A percentile compares a stretch with the other conserved stretches of the same genome.
Conservation (phyloP, 2,329 filamentous ascomycete species). For the Tricladium varicosporioides region DNA sequence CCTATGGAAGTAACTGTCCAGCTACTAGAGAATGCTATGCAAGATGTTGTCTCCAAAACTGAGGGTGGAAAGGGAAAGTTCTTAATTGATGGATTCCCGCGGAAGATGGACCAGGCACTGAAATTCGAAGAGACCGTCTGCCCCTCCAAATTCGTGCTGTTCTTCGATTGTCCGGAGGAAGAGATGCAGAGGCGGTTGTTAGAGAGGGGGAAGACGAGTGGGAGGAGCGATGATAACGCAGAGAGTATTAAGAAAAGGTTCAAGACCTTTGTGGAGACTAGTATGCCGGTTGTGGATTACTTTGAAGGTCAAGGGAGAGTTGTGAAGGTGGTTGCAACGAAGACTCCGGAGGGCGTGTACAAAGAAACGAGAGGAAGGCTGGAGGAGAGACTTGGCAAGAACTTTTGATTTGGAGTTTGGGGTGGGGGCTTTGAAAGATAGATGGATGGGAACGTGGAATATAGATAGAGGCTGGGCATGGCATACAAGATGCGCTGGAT, state of each 20-base stretch:
- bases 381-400: conserved; percentile 46
- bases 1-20: conserved; percentile 98
- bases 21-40: conserved; percentile 92
- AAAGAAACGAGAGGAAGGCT: conserved; percentile 51
- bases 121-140: conserved; percentile 92
- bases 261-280: conserved; percentile 88
- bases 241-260: conserved; percentile 97
- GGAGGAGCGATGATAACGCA: conserved; percentile 87
- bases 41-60: conserved; percentile 57
- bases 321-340: conserved; percentile 73
- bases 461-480: background rate
- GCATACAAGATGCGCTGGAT: background rate
- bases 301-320: conserved; percentile 77
- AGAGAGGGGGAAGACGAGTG: conserved; percentile 89
- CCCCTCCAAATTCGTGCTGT: conserved; percentile 79
- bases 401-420: conserved; percentile 33
- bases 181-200: conserved; percentile 83
- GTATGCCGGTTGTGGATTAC: conserved; percentile 93
- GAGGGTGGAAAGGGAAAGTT: conserved; percentile 63
- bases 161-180: conserved; percentile 89
- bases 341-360: conserved; percentile 61
- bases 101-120: conserved; percentile 94
- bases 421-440: conserved; percentile 2
- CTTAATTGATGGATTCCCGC: conserved; percentile 79
- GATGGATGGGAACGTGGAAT: background rate